These are phyloP conservation scores for Danielia reshetovae DNA, from an alignment of 805 yeast species.

Conservation along the genomic window DNA sequence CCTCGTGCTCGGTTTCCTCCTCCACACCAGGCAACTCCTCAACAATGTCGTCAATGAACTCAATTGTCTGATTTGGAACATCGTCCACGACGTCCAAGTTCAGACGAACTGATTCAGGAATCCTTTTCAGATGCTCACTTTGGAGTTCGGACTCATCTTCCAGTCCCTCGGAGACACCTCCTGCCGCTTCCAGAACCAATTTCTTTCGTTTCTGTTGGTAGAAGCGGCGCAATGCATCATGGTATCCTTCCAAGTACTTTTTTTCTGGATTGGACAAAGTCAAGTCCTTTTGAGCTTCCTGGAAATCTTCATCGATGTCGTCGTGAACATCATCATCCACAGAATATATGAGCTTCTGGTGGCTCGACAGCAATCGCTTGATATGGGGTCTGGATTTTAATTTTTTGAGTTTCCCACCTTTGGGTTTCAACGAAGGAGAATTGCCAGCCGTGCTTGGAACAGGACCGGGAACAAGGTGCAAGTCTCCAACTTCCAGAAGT, in stretches of 20 bases:
- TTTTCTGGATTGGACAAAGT: conserved; percentile 18
- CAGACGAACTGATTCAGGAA: no score
- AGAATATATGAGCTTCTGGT: conserved; percentile 49
- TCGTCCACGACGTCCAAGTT: no score
- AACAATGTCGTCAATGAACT: conserved; percentile 3
- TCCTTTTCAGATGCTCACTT: background rate
- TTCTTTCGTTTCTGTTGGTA: conserved; percentile 19
- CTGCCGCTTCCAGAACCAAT: conserved; percentile 1
- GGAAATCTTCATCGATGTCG: conserved; percentile 48
- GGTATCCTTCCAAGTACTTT: conserved; percentile 64
- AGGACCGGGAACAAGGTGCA: no score
- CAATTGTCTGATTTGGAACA: conserved; percentile 5
- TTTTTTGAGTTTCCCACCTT: conserved; percentile 11
- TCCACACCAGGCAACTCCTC: conserved; percentile 9
- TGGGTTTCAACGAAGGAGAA: conserved; percentile 11
- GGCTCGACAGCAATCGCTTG: conserved; percentile 22
- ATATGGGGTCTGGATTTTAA: conserved; percentile 30
- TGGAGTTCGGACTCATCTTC: background rate
- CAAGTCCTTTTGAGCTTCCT: conserved; percentile 37
- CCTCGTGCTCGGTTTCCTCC: conserved; percentile 16
- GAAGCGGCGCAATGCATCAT: conserved; percentile 57
- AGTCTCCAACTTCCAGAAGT: no score
- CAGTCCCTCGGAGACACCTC: background rate
- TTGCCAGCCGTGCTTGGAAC: no score
- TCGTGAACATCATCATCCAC: conserved; percentile 83